Evolutionary conservation across 306 rosid species (phyloP), one percentile per base, ranked within the genome.

Genomic region (Mimosa pudica): DNA sequence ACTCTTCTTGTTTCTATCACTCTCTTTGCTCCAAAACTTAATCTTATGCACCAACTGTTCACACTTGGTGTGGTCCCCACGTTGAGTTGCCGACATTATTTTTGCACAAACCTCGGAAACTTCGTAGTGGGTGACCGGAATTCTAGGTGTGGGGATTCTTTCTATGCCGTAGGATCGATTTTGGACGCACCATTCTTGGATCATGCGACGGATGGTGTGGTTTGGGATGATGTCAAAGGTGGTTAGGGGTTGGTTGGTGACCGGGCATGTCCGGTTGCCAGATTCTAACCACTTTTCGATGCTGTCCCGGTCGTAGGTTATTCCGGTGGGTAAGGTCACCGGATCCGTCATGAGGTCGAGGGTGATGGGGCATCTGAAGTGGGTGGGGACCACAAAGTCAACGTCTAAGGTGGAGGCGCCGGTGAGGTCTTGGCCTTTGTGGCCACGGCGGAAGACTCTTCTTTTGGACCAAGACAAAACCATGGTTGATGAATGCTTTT

Each of bases 161-260:
- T 94, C 87, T 8, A 94, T 64, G 32, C 98, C 98, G 11, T 44
- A 51, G 4, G 91, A 88, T 0, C 77, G 83, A 35, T 92, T 89
- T 4, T 82, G 65, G 4, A 94, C 98, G 10, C 98, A 94, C 98
- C 97, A 94, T n/a, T 82, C 94, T 32, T 94, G 98, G 63, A 92
- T 90, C 93, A 94, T 84, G 57, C 78, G 83, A 0, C 98, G 79
- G 0, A 94, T 66, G 9, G 88, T 33, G 10, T 94, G 98, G 80
- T 94, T 94, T 0, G 97, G 98, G 35, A 89, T 89, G 67, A 74
- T 79, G 66, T 92, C 98, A 2, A 83, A 89, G 76, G 67, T 80
- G 0, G 36, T 63, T 46, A 94, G 75, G 0, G 62, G 79, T 74
- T 84, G 96, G 4, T 90, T 94, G 17, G 94, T 94, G 2, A 86